Evolutionary conservation across 805 yeast species (phyloP), one percentile per base, ranked within the genome.

Genomic region (Pichia paraexigua): DNA sequence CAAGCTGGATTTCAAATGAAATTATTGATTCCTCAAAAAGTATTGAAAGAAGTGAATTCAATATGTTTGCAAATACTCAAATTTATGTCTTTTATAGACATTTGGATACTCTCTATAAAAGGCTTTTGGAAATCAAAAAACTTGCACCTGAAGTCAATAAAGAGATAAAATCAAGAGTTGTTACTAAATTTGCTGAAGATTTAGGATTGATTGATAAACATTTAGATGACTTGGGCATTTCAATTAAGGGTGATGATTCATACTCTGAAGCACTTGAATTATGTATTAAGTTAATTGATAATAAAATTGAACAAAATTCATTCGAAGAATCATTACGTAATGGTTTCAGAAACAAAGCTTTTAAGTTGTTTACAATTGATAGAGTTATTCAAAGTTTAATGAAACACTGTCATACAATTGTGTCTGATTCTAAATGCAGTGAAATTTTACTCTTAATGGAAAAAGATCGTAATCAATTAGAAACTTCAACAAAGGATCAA

Each of bases 261-360:
- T 94, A 94, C 66, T 71, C 75, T 37, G 97, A 92, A 67, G 78
- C 89, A n/a, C 71, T 94, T 53, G 74, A 72, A 3, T 74, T 94
- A 51, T 80, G 95, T 53, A 88, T 81, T 57, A 79, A 81, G 56
- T 73, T 89, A 48, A 85, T 94, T 57, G 94, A 88, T 58, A 96
- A 96, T 28, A 94, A 89, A 39, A 70, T 94, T 46, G 99, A 94
- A 63, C 95, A 88, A 56, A 94, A 85, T 67, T 83, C 90, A 85
- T 95, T 87, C 66, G 99, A 94, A 71, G 99, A 94, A 68, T 79
- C 96, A 18, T 70, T 94, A 53, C 87, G 99, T 56, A 97, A 92
- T 73, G 97, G 95, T 0, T 94, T 87, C 71, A 80, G 94, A 62
- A 94, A 92, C 70, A 85, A 83, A 55, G 99, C 98, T 0, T 94